Evolutionary conservation across 2,329 filamentous ascomycete genomes (phyloP).

Genomic region (Aspergillus aculeatus): DNA sequence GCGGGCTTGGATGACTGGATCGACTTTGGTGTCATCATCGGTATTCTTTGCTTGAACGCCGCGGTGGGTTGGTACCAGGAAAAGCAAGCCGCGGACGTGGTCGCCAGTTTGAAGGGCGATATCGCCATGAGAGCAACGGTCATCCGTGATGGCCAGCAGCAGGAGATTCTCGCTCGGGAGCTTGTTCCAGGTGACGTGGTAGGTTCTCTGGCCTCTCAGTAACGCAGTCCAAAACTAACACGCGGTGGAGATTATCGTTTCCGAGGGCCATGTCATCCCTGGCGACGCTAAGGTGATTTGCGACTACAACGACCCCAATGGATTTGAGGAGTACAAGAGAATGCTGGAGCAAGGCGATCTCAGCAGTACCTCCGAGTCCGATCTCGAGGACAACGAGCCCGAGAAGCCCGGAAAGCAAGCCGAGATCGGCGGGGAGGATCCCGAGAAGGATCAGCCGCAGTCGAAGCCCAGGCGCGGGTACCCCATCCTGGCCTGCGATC

Average conservation of each 20-base stretch:
- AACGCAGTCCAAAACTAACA: constrained; percentile 16
- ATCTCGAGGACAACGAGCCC: constrained; percentile 43
- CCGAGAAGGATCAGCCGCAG: constrained; percentile 12
- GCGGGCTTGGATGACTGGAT: constrained; percentile 73
- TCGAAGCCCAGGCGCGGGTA: constrained; percentile 52
- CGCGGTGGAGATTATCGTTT: constrained; percentile 58
- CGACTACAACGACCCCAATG: constrained; percentile 66
- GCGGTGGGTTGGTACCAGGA: constrained; percentile 78
- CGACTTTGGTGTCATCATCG: constrained; percentile 75
- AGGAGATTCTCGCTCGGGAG: constrained; percentile 68
- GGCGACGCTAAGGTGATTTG: constrained; percentile 71
- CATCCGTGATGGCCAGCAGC: constrained; percentile 64
- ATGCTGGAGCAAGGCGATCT: constrained; percentile 63
- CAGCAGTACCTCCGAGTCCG: constrained; percentile 50
- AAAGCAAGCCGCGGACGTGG: constrained; percentile 76
- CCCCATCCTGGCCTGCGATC: constrained; percentile 68
- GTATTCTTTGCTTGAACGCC: constrained; percentile 72
- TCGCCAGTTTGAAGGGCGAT: constrained; percentile 72
- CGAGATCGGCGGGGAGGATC: constrained; percentile 15
- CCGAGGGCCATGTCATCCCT: constrained; percentile 70
- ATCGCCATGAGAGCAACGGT: constrained; percentile 72
- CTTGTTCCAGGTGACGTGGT: constrained; percentile 75
- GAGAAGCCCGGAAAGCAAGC: constrained; percentile 46
- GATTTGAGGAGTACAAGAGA: constrained; percentile 65
- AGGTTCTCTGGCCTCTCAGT: constrained; percentile 33